phyloP scores from a whole-genome alignment of 192 early-diverging fungal genomes.

The Thamnidium elegans region DNA sequence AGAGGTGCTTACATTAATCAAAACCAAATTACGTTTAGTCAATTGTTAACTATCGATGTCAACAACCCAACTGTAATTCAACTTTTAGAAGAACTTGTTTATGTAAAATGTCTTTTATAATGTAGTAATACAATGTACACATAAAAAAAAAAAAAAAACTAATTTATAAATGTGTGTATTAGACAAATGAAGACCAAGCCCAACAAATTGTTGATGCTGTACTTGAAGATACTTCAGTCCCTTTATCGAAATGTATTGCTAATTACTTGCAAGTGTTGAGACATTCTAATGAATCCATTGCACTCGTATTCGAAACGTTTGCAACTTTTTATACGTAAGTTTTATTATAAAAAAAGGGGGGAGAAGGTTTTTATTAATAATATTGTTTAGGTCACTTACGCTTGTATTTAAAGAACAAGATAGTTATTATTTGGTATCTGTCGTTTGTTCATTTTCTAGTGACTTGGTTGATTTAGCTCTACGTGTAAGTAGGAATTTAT shows the following conservation, averaged over 20 bases:
- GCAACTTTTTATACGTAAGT: conserved; percentile 15
- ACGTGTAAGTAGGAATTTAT: neutral
- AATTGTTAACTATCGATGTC: conserved; percentile 2
- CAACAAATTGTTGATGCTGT: conserved; percentile 1
- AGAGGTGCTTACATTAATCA: conserved; percentile 7
- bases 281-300: neutral
- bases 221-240: conserved; percentile 10
- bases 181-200: neutral
- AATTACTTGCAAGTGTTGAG: conserved; percentile 17
- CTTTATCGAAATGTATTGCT: conserved; percentile 12
- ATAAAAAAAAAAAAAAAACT: neutral
- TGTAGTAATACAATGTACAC: neutral
- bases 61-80: neutral
- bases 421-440: conserved; percentile 18
- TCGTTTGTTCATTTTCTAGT: conserved; percentile 16
- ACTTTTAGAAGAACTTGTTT: conserved; percentile 12
- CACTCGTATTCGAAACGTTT: neutral
- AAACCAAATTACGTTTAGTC: neutral
- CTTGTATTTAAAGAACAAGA: conserved; percentile 20
- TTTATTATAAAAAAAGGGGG: neutral
- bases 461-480: conserved; percentile 18
- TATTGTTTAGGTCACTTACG: conserved; percentile 13
- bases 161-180: neutral
- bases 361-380: neutral
- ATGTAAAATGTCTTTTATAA: neutral